These are phyloP conservation scores for Eleusine coracana DNA, from an alignment of 176 grass and related monocot species.

Conservation along the genomic window DNA sequence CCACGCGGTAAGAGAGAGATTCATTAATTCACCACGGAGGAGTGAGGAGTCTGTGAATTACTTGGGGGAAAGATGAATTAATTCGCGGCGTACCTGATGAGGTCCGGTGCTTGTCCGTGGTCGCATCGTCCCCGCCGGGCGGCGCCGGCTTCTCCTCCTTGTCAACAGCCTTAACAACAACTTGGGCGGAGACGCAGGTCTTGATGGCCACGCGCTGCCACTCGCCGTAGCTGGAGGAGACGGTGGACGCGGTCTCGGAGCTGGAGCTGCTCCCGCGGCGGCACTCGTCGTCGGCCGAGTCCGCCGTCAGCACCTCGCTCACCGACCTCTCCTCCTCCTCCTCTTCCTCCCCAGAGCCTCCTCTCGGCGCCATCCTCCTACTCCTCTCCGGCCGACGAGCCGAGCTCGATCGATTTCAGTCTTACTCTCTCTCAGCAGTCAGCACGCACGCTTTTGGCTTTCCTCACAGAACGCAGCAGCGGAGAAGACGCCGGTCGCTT, in stretches of 20 bases:
- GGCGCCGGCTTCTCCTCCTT: neutral
- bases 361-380: slow-evolving; percentile 1
- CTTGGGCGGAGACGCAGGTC: slow-evolving; percentile 40
- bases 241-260: slow-evolving; percentile 41
- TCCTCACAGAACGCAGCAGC: neutral
- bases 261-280: slow-evolving; percentile 58
- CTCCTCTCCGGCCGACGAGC: neutral
- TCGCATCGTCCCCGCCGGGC: neutral
- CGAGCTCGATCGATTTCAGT: neutral
- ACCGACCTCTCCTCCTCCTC: slow-evolving; percentile 34
- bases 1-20: neutral
- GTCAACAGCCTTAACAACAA: neutral
- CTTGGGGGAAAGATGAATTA: too few relatives aligned
- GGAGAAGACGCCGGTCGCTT: neutral
- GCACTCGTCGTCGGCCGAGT: slow-evolving; percentile 50
- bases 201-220: slow-evolving; percentile 43
- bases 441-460: neutral
- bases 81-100: slow-evolving; percentile 42
- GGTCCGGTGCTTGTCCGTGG: slow-evolving; percentile 1
- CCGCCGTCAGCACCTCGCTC: slow-evolving; percentile 50
- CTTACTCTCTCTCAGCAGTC: neutral
- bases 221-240: slow-evolving; percentile 36
- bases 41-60: too few relatives aligned
- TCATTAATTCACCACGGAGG: too few relatives aligned
- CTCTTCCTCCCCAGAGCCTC: neutral